Conservation (phyloP, 768 basidiomycete species). For the Collybia sordida region DNA sequence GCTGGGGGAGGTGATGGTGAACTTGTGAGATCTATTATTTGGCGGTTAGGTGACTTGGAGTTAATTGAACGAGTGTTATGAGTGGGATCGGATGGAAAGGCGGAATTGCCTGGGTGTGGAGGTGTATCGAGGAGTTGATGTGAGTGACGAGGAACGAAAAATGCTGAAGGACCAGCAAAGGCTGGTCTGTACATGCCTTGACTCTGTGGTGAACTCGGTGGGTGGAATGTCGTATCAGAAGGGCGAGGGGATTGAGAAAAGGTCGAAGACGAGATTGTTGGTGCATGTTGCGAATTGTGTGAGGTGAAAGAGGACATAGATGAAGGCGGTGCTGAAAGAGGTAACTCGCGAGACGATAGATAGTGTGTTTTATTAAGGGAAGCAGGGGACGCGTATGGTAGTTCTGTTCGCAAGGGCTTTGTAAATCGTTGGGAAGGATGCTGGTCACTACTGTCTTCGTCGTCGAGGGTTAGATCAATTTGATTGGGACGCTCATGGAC, state of each 20-base stretch:
- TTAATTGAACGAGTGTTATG: conserved; percentile 15
- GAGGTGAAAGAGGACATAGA: conserved; percentile 22
- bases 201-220: conserved; percentile 1
- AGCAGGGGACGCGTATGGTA: conserved; percentile 11
- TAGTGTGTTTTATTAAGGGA: conserved; percentile 3
- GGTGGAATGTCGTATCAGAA: too few relatives aligned
- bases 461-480: conserved; percentile 74
- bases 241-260: neutral
- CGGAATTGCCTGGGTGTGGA: conserved; percentile 21
- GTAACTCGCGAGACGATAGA: too few relatives aligned
- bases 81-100: conserved; percentile 18
- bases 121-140: conserved; percentile 23
- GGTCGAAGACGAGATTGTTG: too few relatives aligned
- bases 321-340: conserved; percentile 2
- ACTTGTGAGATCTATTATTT: conserved; percentile 75
- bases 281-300: conserved; percentile 13
- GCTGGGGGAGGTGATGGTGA: conserved; percentile 57
- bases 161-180: conserved; percentile 14
- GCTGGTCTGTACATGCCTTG: conserved; percentile 9
- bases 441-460: conserved; percentile 51
- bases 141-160: conserved; percentile 18
- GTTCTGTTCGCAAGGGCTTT: conserved; percentile 44
- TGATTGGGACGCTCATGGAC: conserved; percentile 3
- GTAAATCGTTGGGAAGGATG: conserved; percentile 31
- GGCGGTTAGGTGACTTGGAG: conserved; percentile 33